Base-by-base conservation (phyloP, 768 basidiomycete species). In the Phaffia tasmanica region DNA sequence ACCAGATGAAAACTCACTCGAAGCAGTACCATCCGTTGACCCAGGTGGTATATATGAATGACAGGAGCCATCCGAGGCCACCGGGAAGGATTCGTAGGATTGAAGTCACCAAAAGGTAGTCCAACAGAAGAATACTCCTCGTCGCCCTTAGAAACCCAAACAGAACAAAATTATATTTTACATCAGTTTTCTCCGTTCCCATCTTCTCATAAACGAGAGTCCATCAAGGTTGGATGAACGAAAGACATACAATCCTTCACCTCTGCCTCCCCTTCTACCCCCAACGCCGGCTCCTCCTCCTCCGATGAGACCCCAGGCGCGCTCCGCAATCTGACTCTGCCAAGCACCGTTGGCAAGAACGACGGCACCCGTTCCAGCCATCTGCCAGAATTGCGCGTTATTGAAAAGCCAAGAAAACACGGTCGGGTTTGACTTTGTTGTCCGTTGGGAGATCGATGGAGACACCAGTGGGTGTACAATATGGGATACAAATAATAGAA, bases 11-110 rank as follows among this genome's bases (percentile, higher is more conserved):
- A 23, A 69, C 73, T 69, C 57, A 73, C 73, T 75, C 74, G 64
- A 75, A 77, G 69, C 69, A 75, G 63, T 77, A 76, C 67, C 71
- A 77, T 14, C 72, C 65, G 60, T 75, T 72, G 51, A 76, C 72
- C 56, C 73, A 68, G 62, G 72, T 72, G 68, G 74, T 73, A 68
- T 76, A 77, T 15, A 51, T 47, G 29, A 74, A 71, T 14, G 72
- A 69, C 16, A 69, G 42, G 30, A 63, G 55, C 48, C 69, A 53
- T 3, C 75, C 75, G 23, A 75, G 15, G 27, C 73, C 30, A 9
- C 72, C 74, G 2, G 74, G 67, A 27, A 73, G 54, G 51, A 65
- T 59, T 25, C 74, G 72, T 51, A 74, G 42, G n/a, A 71, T 66
- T 23, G 75, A 73, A 50, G 74, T 68, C n/a, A 76, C 53, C 32